A percentile compares a stretch with the other conserved stretches of the same genome.
Conservation (phyloP, 768 basidiomycete genomes). For the Grammothele lineata region DNA sequence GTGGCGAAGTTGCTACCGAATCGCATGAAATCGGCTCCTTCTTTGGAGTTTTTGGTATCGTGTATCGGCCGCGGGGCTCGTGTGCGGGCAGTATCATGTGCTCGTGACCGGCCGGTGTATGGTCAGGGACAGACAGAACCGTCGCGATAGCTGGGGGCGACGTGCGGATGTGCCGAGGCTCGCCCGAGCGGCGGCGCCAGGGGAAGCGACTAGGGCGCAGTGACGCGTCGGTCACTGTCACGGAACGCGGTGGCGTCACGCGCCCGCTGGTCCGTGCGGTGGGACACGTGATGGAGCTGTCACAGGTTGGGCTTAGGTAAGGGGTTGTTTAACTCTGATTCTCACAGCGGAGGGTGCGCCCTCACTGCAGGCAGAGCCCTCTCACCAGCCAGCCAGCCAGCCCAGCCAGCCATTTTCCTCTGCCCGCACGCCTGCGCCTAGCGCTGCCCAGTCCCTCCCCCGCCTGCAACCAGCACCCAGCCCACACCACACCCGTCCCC, state of each 20-base stretch:
- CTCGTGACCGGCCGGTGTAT: too few species aligned
- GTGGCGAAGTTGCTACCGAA: too few species aligned
- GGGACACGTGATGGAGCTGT: slow-evolving; percentile 16
- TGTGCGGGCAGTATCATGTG: too few species aligned
- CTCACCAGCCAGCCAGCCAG: slow-evolving; percentile 20
- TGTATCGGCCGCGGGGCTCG: too few species aligned
- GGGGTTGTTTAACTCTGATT: slow-evolving; percentile 16
- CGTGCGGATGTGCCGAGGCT: too few species aligned
- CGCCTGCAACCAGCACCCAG: slow-evolving; percentile 14
- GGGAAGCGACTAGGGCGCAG: too few species aligned
- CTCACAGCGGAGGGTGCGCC: slow-evolving; percentile 17
- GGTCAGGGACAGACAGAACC: too few species aligned
- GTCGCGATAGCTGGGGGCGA: too few species aligned
- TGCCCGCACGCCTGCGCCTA: slow-evolving; percentile 20
- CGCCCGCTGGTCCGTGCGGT: slow-evolving; percentile 19
- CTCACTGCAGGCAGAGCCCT: slow-evolving; percentile 19
- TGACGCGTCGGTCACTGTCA: slow-evolving; percentile 17
- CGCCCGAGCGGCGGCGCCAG: too few species aligned
- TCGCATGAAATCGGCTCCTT: too few species aligned
- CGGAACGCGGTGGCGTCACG: slow-evolving; percentile 15
- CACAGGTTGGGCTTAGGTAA: slow-evolving; percentile 18
- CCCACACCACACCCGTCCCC: slow-evolving; percentile 7
- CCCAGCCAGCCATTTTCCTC: slow-evolving; percentile 17
- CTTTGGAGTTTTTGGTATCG: too few species aligned
- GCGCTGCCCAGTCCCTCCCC: slow-evolving; percentile 16